Evolutionary conservation across 805 yeast species (phyloP), one percentile per base, ranked within the genome.

Genomic region (Saturnispora ahearnii): DNA sequence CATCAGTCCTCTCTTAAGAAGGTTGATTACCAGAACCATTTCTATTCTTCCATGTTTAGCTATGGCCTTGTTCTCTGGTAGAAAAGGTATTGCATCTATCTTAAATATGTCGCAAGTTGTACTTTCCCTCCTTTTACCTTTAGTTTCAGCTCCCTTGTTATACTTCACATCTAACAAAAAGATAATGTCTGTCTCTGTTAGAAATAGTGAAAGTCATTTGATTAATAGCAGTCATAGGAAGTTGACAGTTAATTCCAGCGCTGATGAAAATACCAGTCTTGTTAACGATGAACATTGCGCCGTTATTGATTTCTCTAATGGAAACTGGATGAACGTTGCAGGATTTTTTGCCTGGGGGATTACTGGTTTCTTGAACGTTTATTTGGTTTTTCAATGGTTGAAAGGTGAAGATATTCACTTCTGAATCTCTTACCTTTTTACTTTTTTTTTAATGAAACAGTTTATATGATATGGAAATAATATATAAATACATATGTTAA

Each of bases 51-150:
- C 97, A 10, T 86, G 96, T 62, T 65, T 90, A 45, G 73, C 76
- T 13, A 82, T 89, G 53, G 84, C 87, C 6, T 65, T 83, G 4
- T 70, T 79, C 40, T 77, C 87, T 52, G 96, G 96, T 2, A 74
- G 82, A 56, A 67, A 71, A 40, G 97, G 96, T 1, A 69, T 89
- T 49, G 72, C 81, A 9, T 67, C 72, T 10, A 88, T 95, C 0
- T 73, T 89, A 55, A 89, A 88, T 59, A 79, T 86, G n/a, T 81
- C 93, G 0, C 97, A 89, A 66, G 93, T 89, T 18, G 81, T 87
- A 1, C 71, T 89, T 45, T 87, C 96, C 2, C 74, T 90, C 47
- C 73, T 90, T 43, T 72, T 89, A 51, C 96, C 96, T 9, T 83
- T 89, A 55, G 73, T 87, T 41, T 79, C 90, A 8, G 91, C 95